A percentile compares a stretch with the other conserved stretches of the same genome.
Conservation (phyloP, 495 filamentous ascomycete species). For the Neurospora sp. region DNA sequence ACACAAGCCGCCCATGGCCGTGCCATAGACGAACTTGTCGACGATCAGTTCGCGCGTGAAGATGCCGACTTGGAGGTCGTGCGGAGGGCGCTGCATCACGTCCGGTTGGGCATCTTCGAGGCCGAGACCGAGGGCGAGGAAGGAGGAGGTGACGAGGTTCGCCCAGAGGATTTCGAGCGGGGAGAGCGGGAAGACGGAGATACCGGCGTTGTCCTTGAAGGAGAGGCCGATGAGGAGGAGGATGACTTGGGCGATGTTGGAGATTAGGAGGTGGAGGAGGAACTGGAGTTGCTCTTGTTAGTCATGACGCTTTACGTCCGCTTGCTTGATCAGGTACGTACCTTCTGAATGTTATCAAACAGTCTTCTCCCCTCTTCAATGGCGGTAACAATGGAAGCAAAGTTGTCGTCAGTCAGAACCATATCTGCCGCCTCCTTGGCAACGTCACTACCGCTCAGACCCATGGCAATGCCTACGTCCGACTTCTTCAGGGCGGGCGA, state of each 20-base stretch:
- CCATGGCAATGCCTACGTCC: constrained; percentile 82
- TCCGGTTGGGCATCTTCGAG: constrained; percentile 58
- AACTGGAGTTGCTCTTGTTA: constrained; percentile 53
- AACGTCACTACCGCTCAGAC: constrained; percentile 73
- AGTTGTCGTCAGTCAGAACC: constrained; percentile 82
- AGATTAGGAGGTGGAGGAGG: constrained; percentile 61
- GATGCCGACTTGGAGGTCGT: constrained; percentile 53
- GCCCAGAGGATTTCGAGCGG: constrained; percentile 71
- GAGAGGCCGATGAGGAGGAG: constrained; percentile 59
- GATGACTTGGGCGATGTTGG: constrained; percentile 66
- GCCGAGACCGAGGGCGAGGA: constrained; percentile 66
- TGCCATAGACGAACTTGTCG: constrained; percentile 66
- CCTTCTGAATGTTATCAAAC: constrained; percentile 74
- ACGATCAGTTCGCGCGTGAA: constrained; percentile 58
- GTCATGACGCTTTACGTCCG: constrained; percentile 44
- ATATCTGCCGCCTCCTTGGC: constrained; percentile 83
- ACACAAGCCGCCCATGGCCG: constrained; percentile 56
- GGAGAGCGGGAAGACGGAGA: constrained; percentile 68
- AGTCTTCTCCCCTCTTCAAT: constrained; percentile 62
- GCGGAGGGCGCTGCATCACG: constrained; percentile 64
- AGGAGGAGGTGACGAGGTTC: constrained; percentile 65
- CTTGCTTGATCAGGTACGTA: not conserved
- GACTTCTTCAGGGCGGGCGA: constrained; percentile 68
- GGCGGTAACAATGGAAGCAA: constrained; percentile 65
- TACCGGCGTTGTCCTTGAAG: constrained; percentile 53